Percentiles rank a stretch among this genome's conserved stretches.
Conservation (phyloP, 2,329 filamentous ascomycete genomes). For the Exophiala lecanii-corni region DNA sequence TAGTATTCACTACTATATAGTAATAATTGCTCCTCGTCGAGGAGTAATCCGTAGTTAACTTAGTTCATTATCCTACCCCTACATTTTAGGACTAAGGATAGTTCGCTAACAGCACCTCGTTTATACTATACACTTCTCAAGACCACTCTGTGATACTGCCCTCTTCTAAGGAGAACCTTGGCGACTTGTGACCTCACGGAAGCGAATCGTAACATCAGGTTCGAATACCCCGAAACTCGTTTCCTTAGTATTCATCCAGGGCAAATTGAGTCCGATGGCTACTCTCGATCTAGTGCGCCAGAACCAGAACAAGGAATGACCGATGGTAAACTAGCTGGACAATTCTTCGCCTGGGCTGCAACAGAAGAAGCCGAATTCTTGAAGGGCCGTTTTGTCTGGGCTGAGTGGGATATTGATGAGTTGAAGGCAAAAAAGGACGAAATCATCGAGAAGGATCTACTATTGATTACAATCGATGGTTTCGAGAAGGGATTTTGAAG, state of each 20-base stretch:
- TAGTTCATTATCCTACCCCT: no score
- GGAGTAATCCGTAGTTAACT: no score
- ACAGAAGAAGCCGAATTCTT: slow-evolving; percentile 11
- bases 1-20: no score
- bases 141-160: no score
- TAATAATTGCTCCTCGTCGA: no score
- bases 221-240: slow-evolving; percentile 36
- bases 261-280: slow-evolving; percentile 5
- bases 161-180: no score
- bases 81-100: no score
- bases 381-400: slow-evolving; percentile 15
- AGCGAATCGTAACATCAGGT: no score
- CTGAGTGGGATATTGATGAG: slow-evolving; percentile 14
- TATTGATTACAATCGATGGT: background rate
- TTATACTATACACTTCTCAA: no score
- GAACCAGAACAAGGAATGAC: background rate
- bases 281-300: background rate
- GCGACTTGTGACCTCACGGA: no score
- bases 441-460: slow-evolving; percentile 3
- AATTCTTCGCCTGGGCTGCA: slow-evolving; percentile 12
- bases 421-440: slow-evolving; percentile 2
- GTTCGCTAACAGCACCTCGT: no score
- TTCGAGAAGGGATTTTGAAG: slow-evolving; percentile 1
- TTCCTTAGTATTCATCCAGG: slow-evolving; percentile 44
- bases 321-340: slow-evolving; percentile 2